A percentile compares a stretch with the other conserved stretches of the same genome.
Evolutionary conservation across 176 grass and related monocot species (phyloP).

Genomic region (Avena sativa): DNA sequence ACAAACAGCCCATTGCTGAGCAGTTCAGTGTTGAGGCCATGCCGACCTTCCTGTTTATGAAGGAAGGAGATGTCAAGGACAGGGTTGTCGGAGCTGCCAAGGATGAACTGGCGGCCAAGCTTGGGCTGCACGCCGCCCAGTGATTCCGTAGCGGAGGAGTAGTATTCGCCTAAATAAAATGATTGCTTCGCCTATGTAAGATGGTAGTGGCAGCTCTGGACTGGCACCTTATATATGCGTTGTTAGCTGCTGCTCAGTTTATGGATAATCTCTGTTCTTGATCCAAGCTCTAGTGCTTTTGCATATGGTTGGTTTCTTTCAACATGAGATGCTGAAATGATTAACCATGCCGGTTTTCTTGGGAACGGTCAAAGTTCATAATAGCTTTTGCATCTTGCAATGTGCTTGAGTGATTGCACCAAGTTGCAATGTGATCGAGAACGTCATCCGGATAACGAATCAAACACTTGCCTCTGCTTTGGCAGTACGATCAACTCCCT

Average conservation of each 20-base stretch:
- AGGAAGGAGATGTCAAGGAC: slow-evolving; percentile 60
- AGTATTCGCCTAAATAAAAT: slow-evolving; percentile 55
- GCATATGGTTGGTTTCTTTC: slow-evolving; percentile 5
- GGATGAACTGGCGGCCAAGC: slow-evolving; percentile 50
- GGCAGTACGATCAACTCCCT: too few species aligned
- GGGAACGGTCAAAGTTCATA: not conserved
- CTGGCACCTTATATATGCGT: slow-evolving; percentile 21
- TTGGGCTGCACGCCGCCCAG: slow-evolving; percentile 39
- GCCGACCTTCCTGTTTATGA: slow-evolving; percentile 78
- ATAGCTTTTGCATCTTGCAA: not conserved
- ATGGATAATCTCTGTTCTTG: slow-evolving; percentile 32
- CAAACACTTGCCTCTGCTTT: too few species aligned
- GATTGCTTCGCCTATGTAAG: not conserved
- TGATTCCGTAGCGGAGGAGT: slow-evolving; percentile 10
- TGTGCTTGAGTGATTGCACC: not conserved
- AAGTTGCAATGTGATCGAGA: too few species aligned
- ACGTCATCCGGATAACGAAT: not conserved
- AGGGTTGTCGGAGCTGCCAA: slow-evolving; percentile 58
- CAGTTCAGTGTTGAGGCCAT: slow-evolving; percentile 62
- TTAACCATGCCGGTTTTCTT: not conserved
- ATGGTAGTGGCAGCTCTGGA: not conserved
- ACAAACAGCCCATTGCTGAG: slow-evolving; percentile 58
- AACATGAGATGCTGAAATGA: slow-evolving; percentile 13
- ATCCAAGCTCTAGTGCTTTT: slow-evolving; percentile 24
- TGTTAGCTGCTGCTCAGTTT: slow-evolving; percentile 13